Conservation (phyloP, 2,329 filamentous ascomycete genomes). For the Fusarium guadeloupense region DNA sequence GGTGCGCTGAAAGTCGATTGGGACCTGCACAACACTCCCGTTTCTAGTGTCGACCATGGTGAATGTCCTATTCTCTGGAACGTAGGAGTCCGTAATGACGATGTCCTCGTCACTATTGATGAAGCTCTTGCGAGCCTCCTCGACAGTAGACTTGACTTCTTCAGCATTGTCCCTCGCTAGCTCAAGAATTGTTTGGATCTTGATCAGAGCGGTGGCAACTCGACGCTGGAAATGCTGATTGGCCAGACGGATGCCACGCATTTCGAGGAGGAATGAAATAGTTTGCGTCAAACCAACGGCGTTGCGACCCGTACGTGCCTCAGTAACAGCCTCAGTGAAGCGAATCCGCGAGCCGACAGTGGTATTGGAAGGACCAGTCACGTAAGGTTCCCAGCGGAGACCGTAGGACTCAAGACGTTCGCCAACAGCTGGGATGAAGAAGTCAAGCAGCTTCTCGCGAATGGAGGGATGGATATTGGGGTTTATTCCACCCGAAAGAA, state of each 20-base stretch:
- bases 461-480: conserved; percentile 12
- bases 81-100: neutral
- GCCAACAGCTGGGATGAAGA: conserved; percentile 11
- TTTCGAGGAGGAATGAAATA: conserved; percentile 2
- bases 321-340: neutral
- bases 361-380: neutral
- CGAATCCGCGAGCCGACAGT: neutral
- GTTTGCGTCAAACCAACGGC: conserved; percentile 4
- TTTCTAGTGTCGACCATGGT: conserved; percentile 11
- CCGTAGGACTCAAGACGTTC: neutral
- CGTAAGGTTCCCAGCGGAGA: conserved; percentile 12
- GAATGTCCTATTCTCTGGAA: conserved; percentile 2
- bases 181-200: conserved; percentile 17
- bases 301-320: neutral
- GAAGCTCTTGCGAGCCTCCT: neutral
- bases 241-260: conserved; percentile 10
- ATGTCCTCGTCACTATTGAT: conserved; percentile 16
- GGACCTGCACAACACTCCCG: neutral
- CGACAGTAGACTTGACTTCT: neutral
- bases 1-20: conserved; percentile 12
- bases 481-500: conserved; percentile 1
- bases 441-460: conserved; percentile 1
- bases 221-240: conserved; percentile 22
- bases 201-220: conserved; percentile 3
- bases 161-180: neutral